Percentiles rank a stretch among this genome's conserved stretches.
Conservation (phyloP, 2,329 filamentous ascomycete genomes). For the Fusarium robinianum region DNA sequence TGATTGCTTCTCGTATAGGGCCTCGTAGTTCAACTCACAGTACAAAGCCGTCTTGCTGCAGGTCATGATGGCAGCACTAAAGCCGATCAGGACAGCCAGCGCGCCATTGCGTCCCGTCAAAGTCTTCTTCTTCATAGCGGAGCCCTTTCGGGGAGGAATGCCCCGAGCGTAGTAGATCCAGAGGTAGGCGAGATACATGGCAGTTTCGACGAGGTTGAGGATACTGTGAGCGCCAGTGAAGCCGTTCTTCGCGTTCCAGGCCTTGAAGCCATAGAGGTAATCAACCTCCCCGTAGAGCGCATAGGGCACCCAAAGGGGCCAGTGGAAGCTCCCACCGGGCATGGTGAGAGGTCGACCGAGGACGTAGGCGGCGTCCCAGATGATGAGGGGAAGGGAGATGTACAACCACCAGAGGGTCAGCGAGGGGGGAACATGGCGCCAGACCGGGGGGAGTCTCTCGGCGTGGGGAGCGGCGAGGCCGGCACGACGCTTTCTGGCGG, state of each 20-base stretch:
- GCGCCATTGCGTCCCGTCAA: constrained; percentile 51
- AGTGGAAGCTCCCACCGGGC: constrained; percentile 74
- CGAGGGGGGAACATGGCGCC: constrained; percentile 52
- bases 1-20: no score
- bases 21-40: constrained; percentile 54
- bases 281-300: constrained; percentile 80
- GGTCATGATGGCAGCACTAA: constrained; percentile 62
- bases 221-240: constrained; percentile 77
- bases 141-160: constrained; percentile 14
- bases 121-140: constrained; percentile 36
- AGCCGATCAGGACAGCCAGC: constrained; percentile 52
- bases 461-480: no score
- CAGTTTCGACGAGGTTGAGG: constrained; percentile 71
- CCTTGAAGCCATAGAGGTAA: constrained; percentile 78
- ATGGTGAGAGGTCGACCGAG: constrained; percentile 80
- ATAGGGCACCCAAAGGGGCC: constrained; percentile 77
- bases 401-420: constrained; percentile 69
- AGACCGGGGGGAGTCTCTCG: no score
- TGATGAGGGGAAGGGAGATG: constrained; percentile 75
- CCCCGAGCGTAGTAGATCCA: constrained; percentile 44
- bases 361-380: constrained; percentile 82
- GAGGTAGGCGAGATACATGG: constrained; percentile 65
- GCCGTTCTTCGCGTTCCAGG: constrained; percentile 68
- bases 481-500: constrained; percentile 20
- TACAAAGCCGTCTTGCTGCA: constrained; percentile 65